Base-by-base conservation (phyloP, 495 filamentous ascomycete species). In the Schizothecium vesticola region DNA sequence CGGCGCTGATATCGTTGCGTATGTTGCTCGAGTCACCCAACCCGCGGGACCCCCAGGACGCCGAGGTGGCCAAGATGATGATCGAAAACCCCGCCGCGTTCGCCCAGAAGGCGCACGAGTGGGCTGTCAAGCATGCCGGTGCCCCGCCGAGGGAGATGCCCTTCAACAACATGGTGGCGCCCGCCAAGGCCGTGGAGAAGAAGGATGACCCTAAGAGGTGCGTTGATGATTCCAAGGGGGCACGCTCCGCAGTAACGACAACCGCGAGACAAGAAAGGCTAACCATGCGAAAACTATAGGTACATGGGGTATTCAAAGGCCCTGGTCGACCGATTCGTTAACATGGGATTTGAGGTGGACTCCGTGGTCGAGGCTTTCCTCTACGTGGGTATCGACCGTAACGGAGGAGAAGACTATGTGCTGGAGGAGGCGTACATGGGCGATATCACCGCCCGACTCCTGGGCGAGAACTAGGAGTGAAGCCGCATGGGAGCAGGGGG, bases 11-110 rank as follows among this genome's bases (percentile, higher is more conserved):
- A 64, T 97, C 94, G 16, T 82, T 99, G 21, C 94, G 97, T 77
- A 94, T 92, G 58, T 88, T 99, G 12, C 91, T 99, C 72, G 92
- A 90, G 80, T 91, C 91, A 11, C 95, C 95, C 1, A 95, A 99
- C 79, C 95, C 95, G 9, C 95, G 94, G 70, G 95, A 99, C 73
- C 95, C 95, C 3, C 95, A 99, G 79, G 95, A 99, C 77, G 93
- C 93, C 43, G 94, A 97, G 78, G 95, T 98, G 3, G 95, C 95
- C 7, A 88, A 85, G 70, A 97, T 97, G 94, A 85, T 98, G 74
- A 85, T 97, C 24, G 84, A 87, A 12, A 85, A 89, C 56, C 92
- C 91, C 0, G 85, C 90, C 61, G 87, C 89, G 62, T 99, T 97
- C 70, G 87, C 91, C 62, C 86, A 88, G 56, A 89, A 92, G 69